phyloP scores from a whole-genome alignment of 2,329 filamentous ascomycete species.

The Hymenoscyphus infarciens region DNA sequence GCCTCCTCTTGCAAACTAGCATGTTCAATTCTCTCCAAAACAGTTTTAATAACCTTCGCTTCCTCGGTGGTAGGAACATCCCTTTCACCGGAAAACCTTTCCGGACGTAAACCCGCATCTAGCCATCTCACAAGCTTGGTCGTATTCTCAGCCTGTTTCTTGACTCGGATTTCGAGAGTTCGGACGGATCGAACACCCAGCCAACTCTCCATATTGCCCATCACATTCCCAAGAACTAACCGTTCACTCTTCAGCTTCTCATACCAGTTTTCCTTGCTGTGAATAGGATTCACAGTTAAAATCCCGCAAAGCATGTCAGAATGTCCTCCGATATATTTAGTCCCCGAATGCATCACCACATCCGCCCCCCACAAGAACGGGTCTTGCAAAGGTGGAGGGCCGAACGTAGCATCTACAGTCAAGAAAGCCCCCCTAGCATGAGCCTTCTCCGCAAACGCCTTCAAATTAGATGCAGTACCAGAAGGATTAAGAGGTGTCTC shows the following conservation, averaged over 20 bases:
- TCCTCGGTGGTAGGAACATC: slow-evolving; percentile 33
- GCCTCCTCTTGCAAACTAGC: slow-evolving; percentile 72
- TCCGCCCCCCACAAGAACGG: slow-evolving; percentile 81
- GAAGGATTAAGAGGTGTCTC: slow-evolving; percentile 94
- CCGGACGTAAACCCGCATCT: slow-evolving; percentile 32
- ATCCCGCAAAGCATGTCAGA: slow-evolving; percentile 90
- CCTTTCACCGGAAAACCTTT: slow-evolving; percentile 10
- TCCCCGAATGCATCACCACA: slow-evolving; percentile 85
- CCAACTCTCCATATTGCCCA: slow-evolving; percentile 91
- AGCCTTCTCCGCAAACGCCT: slow-evolving; percentile 67
- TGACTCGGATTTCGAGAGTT: slow-evolving; percentile 79
- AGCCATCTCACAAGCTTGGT: slow-evolving; percentile 71
- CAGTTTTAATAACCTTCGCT: slow-evolving; percentile 44
- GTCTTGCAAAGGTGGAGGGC: slow-evolving; percentile 82
- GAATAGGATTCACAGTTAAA: slow-evolving; percentile 58
- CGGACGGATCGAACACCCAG: slow-evolving; percentile 80
- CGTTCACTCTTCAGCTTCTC: slow-evolving; percentile 62
- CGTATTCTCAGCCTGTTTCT: slow-evolving; percentile 70
- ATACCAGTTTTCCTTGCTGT: slow-evolving; percentile 53
- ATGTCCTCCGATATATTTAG: slow-evolving; percentile 95
- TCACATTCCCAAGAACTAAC: slow-evolving; percentile 73
- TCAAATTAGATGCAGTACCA: slow-evolving; percentile 74
- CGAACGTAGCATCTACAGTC: slow-evolving; percentile 89
- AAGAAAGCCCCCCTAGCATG: slow-evolving; percentile 69
- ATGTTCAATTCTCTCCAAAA: slow-evolving; percentile 65